phyloP scores from a whole-genome alignment of 2,329 filamentous ascomycete species.

The Penicillium sp. region DNA sequence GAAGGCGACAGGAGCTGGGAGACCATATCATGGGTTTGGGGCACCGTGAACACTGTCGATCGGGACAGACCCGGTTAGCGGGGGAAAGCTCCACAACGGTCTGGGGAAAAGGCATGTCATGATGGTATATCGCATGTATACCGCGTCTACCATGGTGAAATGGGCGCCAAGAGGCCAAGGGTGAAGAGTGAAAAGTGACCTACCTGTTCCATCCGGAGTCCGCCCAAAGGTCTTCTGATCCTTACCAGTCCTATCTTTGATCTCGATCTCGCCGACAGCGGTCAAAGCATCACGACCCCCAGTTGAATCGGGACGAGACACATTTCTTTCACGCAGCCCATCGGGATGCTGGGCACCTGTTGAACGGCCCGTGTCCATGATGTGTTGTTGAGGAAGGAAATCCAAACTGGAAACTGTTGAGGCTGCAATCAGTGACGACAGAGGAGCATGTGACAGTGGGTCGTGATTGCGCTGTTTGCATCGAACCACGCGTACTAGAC shows the following conservation, averaged over 20 bases:
- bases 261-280: conserved; percentile 35
- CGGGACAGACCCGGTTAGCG: conserved; percentile 16
- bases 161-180: too few relatives aligned
- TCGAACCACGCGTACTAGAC: not conserved
- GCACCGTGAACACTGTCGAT: conserved; percentile 82
- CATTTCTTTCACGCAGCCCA: conserved; percentile 48
- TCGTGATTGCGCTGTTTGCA: conserved; percentile 14
- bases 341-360: conserved; percentile 35
- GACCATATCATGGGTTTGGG: conserved; percentile 97
- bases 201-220: conserved; percentile 85
- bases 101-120: not conserved
- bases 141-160: not conserved
- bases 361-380: conserved; percentile 38
- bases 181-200: conserved; percentile 37
- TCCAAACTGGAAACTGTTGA: conserved; percentile 12
- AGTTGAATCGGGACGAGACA: conserved; percentile 40
- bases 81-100: conserved; percentile 7
- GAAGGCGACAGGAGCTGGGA: conserved; percentile 91
- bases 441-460: conserved; percentile 24
- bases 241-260: conserved; percentile 47
- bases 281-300: conserved; percentile 44
- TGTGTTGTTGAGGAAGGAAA: conserved; percentile 21
- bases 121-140: not conserved
- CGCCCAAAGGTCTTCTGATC: conserved; percentile 80
- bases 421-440: conserved; percentile 16